Conservation (phyloP, 139 green algal genomes). For the Zygnema cylindricum region DNA sequence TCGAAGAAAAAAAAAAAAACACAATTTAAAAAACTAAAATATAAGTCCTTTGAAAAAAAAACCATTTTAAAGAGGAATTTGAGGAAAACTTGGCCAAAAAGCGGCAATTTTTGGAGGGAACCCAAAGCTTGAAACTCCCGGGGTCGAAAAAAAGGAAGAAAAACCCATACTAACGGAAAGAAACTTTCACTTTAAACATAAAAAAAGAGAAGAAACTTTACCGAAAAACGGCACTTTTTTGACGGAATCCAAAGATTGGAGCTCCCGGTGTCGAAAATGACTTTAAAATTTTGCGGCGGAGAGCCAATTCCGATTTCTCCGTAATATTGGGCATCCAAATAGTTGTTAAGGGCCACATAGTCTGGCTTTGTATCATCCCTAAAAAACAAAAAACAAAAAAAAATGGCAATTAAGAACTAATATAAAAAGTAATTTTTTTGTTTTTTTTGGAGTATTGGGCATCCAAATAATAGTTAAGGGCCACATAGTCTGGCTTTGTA, state of each 20-base stretch:
- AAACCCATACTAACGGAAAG: not conserved
- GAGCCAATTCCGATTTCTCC: slow-evolving; percentile 89
- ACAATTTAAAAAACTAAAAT: not conserved
- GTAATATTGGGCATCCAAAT: slow-evolving; percentile 86
- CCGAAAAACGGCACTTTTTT: slow-evolving; percentile 79
- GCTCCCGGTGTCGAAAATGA: slow-evolving; percentile 91
- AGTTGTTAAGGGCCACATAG: slow-evolving; percentile 56
- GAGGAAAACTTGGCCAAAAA: not conserved
- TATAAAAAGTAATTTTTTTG: too few species aligned
- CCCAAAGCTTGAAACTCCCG: slow-evolving; percentile 16
- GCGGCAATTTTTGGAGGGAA: not conserved
- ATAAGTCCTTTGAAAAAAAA: too few species aligned
- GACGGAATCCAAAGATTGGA: slow-evolving; percentile 95
- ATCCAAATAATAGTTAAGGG: slow-evolving; percentile 60
- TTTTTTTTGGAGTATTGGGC: slow-evolving; percentile 95
- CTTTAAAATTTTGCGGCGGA: slow-evolving; percentile 87
- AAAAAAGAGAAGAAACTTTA: slow-evolving; percentile 12
- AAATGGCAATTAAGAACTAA: too few species aligned
- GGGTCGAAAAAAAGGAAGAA: not conserved
- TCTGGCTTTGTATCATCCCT: not conserved
- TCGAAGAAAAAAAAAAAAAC: not conserved
- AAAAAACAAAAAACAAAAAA: too few species aligned
- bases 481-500: not conserved
- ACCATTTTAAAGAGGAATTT: too few species aligned
- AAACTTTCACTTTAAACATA: too few species aligned